Evolutionary conservation across 2,329 filamentous ascomycete genomes (phyloP), one percentile per base, ranked within the genome.

Genomic region (Pyrenochaeta sp.): DNA sequence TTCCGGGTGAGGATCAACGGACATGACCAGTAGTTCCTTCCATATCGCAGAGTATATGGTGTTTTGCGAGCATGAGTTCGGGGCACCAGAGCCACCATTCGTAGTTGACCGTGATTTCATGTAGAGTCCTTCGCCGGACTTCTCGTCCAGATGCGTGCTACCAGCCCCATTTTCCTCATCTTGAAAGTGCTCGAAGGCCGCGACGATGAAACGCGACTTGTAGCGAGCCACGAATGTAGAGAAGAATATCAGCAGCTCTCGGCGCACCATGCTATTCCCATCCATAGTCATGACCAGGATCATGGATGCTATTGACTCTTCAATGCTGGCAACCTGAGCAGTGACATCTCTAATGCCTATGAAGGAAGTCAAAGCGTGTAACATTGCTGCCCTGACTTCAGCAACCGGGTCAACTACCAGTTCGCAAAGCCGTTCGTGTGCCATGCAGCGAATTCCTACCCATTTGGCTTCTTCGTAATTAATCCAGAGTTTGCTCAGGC

Each of bases 381-480:
- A 79, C 84, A 96, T 95, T 7, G 94, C 89, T 2, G 93, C 90
- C 53, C 94, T 85, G 17, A 99, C 94, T 74, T 99, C 94, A 21
- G 91, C 91, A 32, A 91, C 91, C 3, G 87, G 85, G 62, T 99
- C 94, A 43, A 90, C 87, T 41, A 88, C 87, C 23, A 96, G 80
- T 48, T 86, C 85, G 35, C 89, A 89, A 3, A 99, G 79, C 62
- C 90, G 88, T 36, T 87, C 80, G 41, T 92, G 91, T 1, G 92
- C 94, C 55, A 88, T 87, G 64, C 91, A 90, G 32, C 90, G 81
- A 48, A 97, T 96, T n/a, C 90, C 94, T 57, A 89, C 84, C 89
- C 93, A 97, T 69, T 97, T 97, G 1, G 92, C 93, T 65, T 96
- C 91, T 1, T 91, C 85, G 38, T 92, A 88, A 60, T 95, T 89